phyloP scores from a whole-genome alignment of 495 filamentous ascomycete genomes.

The Hapsidospora chrysogenum region DNA sequence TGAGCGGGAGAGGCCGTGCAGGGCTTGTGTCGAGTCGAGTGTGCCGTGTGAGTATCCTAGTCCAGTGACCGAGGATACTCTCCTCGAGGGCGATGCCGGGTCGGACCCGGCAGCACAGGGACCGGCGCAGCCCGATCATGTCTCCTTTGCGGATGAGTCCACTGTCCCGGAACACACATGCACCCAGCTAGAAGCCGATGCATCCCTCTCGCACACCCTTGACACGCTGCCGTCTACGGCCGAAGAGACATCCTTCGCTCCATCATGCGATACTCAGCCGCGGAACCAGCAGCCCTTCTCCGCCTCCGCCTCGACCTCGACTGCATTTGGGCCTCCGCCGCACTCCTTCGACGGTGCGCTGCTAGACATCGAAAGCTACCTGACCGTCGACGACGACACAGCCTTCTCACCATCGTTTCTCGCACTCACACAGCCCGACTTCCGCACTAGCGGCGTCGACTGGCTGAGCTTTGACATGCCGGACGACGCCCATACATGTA shows the following conservation, averaged over 20 bases:
- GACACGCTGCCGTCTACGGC: background rate
- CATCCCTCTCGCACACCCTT: too few relatives aligned
- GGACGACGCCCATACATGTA: background rate
- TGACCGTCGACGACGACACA: background rate
- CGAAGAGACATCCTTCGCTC: too few relatives aligned
- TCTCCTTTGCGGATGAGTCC: too few relatives aligned
- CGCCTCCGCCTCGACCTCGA: background rate
- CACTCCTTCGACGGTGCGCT: background rate
- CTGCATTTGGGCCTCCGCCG: background rate
- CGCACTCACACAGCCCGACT: background rate
- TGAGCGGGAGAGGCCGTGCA: background rate
- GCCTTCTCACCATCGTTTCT: background rate
- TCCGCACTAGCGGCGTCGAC: background rate
- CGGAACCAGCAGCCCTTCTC: background rate
- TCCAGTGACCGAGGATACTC: background rate
- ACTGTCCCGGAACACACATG: too few relatives aligned
- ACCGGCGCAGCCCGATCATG: too few relatives aligned
- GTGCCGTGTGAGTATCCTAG: background rate
- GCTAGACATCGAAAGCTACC: background rate
- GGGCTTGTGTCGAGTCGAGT: background rate
- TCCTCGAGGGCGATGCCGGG: background rate
- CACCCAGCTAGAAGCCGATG: too few relatives aligned
- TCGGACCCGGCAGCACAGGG: too few relatives aligned
- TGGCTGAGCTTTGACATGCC: conserved; percentile 1
- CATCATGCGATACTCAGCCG: too few relatives aligned